Base-by-base conservation (phyloP, 2,329 filamentous ascomycete species). In the Cladosporium sp. region DNA sequence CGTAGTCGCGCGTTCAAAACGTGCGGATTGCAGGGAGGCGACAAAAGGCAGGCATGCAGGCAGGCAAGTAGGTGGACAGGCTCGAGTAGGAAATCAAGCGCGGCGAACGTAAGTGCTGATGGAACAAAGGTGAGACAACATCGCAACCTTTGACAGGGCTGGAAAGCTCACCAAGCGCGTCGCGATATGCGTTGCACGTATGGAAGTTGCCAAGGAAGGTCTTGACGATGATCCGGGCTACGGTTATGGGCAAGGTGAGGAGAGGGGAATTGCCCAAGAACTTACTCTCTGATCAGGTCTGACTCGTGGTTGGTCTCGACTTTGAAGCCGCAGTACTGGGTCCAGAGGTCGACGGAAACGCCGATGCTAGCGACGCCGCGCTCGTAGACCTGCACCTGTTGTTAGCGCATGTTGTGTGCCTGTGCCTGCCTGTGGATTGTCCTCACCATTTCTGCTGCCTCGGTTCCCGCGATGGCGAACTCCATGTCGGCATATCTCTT, bases 281-380 rank as follows among this genome's bases (percentile, higher is more conserved):
- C 93, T 97, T 96, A 99, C 93, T 97, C 93, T 95, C 93, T 86
- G 76, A 96, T 95, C 72, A 95, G 80, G 68, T 95, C 88, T 64
- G 89, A 82, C 68, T 95, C 90, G 74, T 99, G 93, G 61, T 88
- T 93, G 52, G 93, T 97, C 69, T 97, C 90, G 75, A 93, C 90
- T 72, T 97, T 97, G 82, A 97, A 97, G 64, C 85, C 82, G 76
- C 92, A 97, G 75, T 96, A 99, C 64, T 95, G 91, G 47, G 89
- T 88, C 93, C 93, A 99, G 54, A 99, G 78, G 68, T 99, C 93
- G 64, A 96, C 91, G 30, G 92, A 97, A 66, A 88, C 89, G 50
- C 87, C 86, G 64, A 97, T 90, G 72, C 89, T 93, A 38, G 91
- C 89, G 63, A 96, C 87, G 59, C 93, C 93, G 68, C 93, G 84